Evolutionary conservation across 1,284 basidiomycete species (phyloP).

Genomic region (Ganoderma sinense): DNA sequence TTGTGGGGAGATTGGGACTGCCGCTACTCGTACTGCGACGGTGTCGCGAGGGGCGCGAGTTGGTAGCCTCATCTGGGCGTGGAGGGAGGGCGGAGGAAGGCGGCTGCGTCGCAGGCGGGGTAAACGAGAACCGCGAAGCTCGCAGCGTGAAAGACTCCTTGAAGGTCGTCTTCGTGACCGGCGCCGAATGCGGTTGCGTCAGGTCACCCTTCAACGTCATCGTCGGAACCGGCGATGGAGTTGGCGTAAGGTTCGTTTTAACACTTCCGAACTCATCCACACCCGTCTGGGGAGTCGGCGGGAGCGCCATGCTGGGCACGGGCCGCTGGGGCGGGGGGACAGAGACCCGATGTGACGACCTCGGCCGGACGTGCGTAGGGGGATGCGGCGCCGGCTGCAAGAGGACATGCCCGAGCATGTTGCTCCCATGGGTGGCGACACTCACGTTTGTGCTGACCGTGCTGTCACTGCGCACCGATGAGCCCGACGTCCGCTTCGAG

Average conservation of each 20-base stretch:
- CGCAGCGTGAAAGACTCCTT: slow-evolving; percentile 61
- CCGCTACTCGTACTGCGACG: slow-evolving; percentile 50
- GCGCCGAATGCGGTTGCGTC: slow-evolving; percentile 32
- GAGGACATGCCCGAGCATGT: slow-evolving; percentile 29
- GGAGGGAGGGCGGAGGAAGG: slow-evolving; percentile 63
- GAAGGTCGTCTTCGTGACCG: slow-evolving; percentile 51
- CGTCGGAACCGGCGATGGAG: slow-evolving; percentile 37
- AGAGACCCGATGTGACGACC: slow-evolving; percentile 58
- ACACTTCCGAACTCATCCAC: slow-evolving; percentile 27
- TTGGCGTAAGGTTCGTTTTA: slow-evolving; percentile 23
- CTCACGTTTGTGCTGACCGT: slow-evolving; percentile 55
- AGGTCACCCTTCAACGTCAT: slow-evolving; percentile 28
- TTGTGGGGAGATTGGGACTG: slow-evolving; percentile 46
- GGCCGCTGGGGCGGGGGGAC: slow-evolving; percentile 75
- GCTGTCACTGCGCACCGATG: slow-evolving; percentile 58
- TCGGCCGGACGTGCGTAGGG: slow-evolving; percentile 29
- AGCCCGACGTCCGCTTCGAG: slow-evolving; percentile 66
- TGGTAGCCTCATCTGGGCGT: slow-evolving; percentile 60
- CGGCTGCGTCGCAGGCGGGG: slow-evolving; percentile 64
- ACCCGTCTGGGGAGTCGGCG: slow-evolving; percentile 60
- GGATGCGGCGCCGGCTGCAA: slow-evolving; percentile 19
- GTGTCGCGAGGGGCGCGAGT: slow-evolving; percentile 31
- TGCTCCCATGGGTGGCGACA: slow-evolving; percentile 26
- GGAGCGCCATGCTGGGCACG: slow-evolving; percentile 70
- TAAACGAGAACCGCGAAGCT: slow-evolving; percentile 63